phyloP scores from a whole-genome alignment of 177 flowering plant species.

The Tripterygium wilfordii region DNA sequence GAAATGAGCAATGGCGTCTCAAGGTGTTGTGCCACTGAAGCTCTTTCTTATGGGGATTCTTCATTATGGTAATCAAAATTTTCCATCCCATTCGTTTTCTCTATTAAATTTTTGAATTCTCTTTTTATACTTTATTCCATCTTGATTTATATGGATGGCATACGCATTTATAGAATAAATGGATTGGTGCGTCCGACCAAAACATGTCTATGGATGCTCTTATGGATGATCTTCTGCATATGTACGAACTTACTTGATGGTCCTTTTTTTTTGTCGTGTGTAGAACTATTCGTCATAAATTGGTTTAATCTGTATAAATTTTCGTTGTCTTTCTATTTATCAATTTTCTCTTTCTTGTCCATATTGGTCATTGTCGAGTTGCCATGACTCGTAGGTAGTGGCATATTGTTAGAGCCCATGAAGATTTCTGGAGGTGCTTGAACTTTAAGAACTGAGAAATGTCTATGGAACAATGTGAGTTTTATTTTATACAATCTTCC shows the following conservation, averaged over 20 bases:
- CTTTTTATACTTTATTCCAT: no score
- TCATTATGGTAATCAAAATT: no score
- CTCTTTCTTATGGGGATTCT: no score
- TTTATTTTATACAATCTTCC: not conserved
- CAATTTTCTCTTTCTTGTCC: conserved; percentile 90
- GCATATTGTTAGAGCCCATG: conserved; percentile 85
- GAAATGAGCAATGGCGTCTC: no score
- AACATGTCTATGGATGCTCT: conserved; percentile 88
- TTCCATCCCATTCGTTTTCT: no score
- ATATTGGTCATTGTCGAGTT: conserved; percentile 65
- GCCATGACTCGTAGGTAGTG: conserved; percentile 92
- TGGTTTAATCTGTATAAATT: not conserved
- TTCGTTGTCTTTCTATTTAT: conserved; percentile 3
- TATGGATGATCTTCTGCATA: conserved; percentile 89
- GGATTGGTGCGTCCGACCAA: no score
- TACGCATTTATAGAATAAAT: no score
- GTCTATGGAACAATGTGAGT: conserved; percentile 67
- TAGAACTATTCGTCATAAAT: not conserved
- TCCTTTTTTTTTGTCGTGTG: not conserved
- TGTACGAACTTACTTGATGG: conserved; percentile 45
- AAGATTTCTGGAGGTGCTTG: conserved; percentile 88
- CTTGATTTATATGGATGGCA: no score
- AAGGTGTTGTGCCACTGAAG: no score
- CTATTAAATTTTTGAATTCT: no score
- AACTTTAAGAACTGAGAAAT: conserved; percentile 71